Evolutionary conservation across 768 basidiomycete species (phyloP).

Genomic region (Obba rivulosa): DNA sequence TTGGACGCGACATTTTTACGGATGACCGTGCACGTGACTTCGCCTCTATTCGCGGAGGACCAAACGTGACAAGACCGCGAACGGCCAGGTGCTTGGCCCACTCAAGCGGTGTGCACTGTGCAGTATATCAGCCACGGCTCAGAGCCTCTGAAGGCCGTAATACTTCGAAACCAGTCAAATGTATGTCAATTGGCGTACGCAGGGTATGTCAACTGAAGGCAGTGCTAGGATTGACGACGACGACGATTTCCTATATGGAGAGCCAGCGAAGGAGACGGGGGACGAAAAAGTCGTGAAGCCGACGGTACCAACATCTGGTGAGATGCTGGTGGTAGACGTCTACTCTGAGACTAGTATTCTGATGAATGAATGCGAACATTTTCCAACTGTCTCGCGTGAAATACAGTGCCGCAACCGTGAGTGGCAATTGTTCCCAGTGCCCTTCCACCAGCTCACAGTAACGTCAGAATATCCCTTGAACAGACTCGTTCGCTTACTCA

Average conservation of each 20-base stretch:
- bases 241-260: constrained; percentile 30
- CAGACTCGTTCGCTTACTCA: constrained; percentile 29
- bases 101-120: too few relatives aligned
- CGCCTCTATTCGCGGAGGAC: too few relatives aligned
- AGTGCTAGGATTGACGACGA: constrained; percentile 21
- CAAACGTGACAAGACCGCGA: too few relatives aligned
- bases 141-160: too few relatives aligned
- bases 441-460: constrained; percentile 19
- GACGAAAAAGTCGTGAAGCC: constrained; percentile 16
- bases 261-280: constrained; percentile 19
- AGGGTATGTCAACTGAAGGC: too few relatives aligned
- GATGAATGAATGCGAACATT: constrained; percentile 28
- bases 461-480: constrained; percentile 36
- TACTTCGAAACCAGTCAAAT: too few relatives aligned
- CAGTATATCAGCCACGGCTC: too few relatives aligned
- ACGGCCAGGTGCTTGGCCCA: too few relatives aligned
- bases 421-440: constrained; percentile 25
- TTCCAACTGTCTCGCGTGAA: constrained; percentile 31
- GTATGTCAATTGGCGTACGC: too few relatives aligned
- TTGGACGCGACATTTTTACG: too few relatives aligned
- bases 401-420: constrained; percentile 60
- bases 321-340: constrained; percentile 23
- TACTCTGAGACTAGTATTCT: constrained; percentile 6
- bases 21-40: too few relatives aligned
- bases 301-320: constrained; percentile 38